A percentile compares a stretch with the other conserved stretches of the same genome.
Conservation (phyloP, 257 asterid genomes). For the Rubia yunnanensis region DNA sequence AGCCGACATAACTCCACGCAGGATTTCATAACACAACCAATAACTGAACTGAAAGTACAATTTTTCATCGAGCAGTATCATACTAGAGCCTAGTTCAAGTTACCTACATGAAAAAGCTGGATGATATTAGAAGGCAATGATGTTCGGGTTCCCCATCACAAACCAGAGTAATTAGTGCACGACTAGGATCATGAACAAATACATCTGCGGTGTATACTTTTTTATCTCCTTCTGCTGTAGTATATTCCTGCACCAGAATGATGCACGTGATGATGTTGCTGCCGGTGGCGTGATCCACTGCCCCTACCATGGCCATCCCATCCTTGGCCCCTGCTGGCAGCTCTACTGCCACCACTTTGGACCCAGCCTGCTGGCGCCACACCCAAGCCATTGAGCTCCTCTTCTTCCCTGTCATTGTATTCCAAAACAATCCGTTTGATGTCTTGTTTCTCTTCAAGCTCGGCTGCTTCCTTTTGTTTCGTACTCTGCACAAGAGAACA, state of each 20-base stretch:
- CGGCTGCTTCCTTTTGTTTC: constrained; percentile 96
- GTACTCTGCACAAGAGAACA: constrained; percentile 91
- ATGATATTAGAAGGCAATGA: background rate
- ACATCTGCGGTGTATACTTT: too few relatives aligned
- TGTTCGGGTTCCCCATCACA: background rate
- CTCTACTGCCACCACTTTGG: constrained; percentile 59
- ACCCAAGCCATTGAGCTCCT: constrained; percentile 66
- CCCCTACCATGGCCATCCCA: constrained; percentile 69
- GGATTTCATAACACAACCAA: background rate
- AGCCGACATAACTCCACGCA: too few relatives aligned
- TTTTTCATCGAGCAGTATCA: too few relatives aligned
- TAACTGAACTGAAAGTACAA: background rate
- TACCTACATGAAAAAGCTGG: background rate
- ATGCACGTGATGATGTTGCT: constrained; percentile 50
- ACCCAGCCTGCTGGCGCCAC: constrained; percentile 48
- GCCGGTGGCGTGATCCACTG: constrained; percentile 60
- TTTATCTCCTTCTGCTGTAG: constrained; percentile 71
- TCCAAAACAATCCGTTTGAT: constrained; percentile 84
- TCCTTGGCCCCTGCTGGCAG: constrained; percentile 42
- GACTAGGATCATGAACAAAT: background rate
- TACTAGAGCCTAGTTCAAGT: background rate
- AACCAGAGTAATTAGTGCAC: background rate
- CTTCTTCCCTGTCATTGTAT: constrained; percentile 97
- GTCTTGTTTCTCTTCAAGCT: constrained; percentile 96
- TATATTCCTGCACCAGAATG: constrained; percentile 83